A percentile compares a stretch with the other conserved stretches of the same genome.
phyloP scores from a whole-genome alignment of 2,329 filamentous ascomycete species.

The Fusarium avenaceum region DNA sequence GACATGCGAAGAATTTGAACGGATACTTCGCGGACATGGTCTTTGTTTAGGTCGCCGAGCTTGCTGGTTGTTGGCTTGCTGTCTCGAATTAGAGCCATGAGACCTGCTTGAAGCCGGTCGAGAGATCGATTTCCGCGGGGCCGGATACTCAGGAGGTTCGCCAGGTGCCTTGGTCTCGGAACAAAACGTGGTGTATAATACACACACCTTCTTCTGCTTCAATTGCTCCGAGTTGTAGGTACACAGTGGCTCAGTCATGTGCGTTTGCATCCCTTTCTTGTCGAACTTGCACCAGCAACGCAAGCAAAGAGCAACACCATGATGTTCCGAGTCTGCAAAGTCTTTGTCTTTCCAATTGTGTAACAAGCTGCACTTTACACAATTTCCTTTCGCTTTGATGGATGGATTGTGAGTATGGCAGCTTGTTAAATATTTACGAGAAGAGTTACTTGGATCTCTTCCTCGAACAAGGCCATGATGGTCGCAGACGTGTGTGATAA shows the following conservation, averaged over 20 bases:
- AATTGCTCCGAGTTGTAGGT: constrained; percentile 36
- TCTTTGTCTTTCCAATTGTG: constrained; percentile 32
- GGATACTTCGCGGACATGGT: background rate
- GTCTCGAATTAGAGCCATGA: constrained; percentile 3
- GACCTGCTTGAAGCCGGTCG: constrained; percentile 1
- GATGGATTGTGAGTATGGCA: constrained; percentile 21
- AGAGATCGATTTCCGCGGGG: constrained; percentile 5
- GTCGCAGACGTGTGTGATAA: constrained; percentile 37
- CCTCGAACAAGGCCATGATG: constrained; percentile 45
- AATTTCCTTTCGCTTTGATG: constrained; percentile 37
- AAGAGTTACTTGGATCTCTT: constrained; percentile 20
- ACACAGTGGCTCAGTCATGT: constrained; percentile 33
- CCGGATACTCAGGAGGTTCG: constrained; percentile 10
- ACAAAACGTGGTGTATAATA: constrained; percentile 39
- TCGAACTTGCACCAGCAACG: constrained; percentile 38
- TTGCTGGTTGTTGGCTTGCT: constrained; percentile 6
- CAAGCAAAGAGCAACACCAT: constrained; percentile 36
- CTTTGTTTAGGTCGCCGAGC: background rate
- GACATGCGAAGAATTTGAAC: background rate
- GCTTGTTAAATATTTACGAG: constrained; percentile 36
- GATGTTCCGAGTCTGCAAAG: constrained; percentile 21
- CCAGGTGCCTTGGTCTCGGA: constrained; percentile 26
- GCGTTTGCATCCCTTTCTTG: constrained; percentile 34
- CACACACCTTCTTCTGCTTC: constrained; percentile 36
- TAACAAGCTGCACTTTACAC: constrained; percentile 28